A percentile compares a stretch with the other conserved stretches of the same genome.
Evolutionary conservation across 1,139 yeast species (phyloP).

Genomic region (Saccharomyces pastorianus): DNA sequence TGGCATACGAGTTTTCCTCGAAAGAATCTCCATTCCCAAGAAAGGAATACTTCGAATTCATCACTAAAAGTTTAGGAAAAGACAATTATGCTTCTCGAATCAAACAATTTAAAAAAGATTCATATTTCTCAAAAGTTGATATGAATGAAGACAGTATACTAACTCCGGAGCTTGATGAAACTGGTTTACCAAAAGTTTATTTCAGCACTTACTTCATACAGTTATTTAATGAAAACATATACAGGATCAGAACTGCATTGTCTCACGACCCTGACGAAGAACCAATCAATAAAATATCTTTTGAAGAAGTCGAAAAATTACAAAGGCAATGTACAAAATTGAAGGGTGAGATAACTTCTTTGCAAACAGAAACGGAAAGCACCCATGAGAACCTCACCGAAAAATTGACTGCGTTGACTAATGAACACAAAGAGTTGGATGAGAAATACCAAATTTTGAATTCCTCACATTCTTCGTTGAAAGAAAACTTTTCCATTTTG

Average conservation of each 20-base stretch:
- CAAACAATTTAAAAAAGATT: constrained; percentile 58
- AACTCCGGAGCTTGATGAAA: constrained; percentile 52
- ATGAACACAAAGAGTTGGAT: constrained; percentile 17
- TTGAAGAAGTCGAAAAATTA: constrained; percentile 56
- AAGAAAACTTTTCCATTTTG: constrained; percentile 5
- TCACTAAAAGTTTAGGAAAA: constrained; percentile 59
- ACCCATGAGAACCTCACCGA: constrained; percentile 1
- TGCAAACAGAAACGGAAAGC: constrained; percentile 10
- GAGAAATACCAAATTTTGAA: constrained; percentile 8
- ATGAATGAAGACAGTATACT: constrained; percentile 37
- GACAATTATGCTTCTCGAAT: constrained; percentile 73
- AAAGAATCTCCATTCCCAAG: constrained; percentile 64
- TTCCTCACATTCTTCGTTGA: constrained; percentile 6
- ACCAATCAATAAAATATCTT: constrained; percentile 59
- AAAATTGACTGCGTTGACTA: constrained; percentile 12
- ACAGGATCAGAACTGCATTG: constrained; percentile 61
- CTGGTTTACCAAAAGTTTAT: constrained; percentile 81
- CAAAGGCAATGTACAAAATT: constrained; percentile 31
- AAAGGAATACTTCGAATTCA: constrained; percentile 50
- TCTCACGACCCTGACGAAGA: constrained; percentile 67
- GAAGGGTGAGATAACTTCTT: constrained; percentile 27
- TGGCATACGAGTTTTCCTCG: constrained; percentile 74
- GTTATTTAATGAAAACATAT: constrained; percentile 60
- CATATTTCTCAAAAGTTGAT: constrained; percentile 47
- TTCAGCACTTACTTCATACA: constrained; percentile 59